Evolutionary conservation across 1,139 yeast genomes (phyloP), one percentile per base, ranked within the genome.

Genomic region (Candida albicans): DNA sequence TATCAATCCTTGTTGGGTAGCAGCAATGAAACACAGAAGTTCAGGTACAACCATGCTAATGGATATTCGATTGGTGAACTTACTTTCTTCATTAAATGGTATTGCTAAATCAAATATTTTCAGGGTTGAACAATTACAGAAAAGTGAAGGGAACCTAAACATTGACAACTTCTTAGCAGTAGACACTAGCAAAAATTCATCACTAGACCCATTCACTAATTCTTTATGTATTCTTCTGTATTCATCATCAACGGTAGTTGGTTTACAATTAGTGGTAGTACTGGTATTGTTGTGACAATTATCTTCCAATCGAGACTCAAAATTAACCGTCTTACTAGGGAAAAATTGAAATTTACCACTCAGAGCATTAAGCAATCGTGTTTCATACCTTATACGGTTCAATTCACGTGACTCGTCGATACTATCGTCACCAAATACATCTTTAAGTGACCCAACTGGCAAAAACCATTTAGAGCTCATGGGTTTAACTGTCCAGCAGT

Each of bases 1-100:
- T 5, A 81, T 73, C n/a, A 75, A 58, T 0, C 90, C 89, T 41
- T 75, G 74, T 49, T 83, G 89, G 0, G 84, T 67, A 0, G 75
- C 83, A 0, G 74, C 79, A 4, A 82, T 62, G 15, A 77, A 65
- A 32, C 82, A 76, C 47, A 75, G 75, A 4, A 84, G 57, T 46
- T 78, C 79, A 0, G 84, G 84, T 1, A 84, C 71, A 4, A 79
- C 52, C 22, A 64, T 59, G 1, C 77, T 64, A 2, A 84, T 70
- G 27, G 82, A 79, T 9, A 84, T 62, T 37, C 90, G 59, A 52
- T 82, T 78, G 32, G 77, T 61, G 49, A 58, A 65, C 41, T 57
- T 62, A n/a, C 68, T 59, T 22, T 71, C 76, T 8, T 72, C 76
- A 41, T 63, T 62, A 32, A 56, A 54, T 1, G 71, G 73, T 37